A percentile compares a stretch with the other conserved stretches of the same genome.
Evolutionary conservation across 345 rosid species (phyloP).

Genomic region (Eutrema japonicum): DNA sequence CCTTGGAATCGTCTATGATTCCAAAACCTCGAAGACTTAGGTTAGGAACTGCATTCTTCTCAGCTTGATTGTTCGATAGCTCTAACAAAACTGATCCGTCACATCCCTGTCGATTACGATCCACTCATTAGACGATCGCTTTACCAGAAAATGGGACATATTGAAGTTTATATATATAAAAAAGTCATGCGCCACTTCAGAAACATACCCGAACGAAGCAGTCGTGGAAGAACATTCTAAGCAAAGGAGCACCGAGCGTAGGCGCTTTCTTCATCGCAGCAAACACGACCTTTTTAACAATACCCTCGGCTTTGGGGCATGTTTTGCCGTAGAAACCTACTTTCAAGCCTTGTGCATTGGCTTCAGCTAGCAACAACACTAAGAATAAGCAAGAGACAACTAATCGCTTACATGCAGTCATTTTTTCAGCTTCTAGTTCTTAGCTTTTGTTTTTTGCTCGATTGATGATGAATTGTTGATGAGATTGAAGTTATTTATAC

Average conservation of each 20-base stretch:
- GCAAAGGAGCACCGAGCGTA: constrained; percentile 54
- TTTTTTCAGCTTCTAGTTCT: constrained; percentile 16
- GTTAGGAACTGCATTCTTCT: constrained; percentile 63
- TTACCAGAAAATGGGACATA: neutral
- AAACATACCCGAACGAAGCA: constrained; percentile 63
- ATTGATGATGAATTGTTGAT: constrained; percentile 41
- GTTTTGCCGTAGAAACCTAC: constrained; percentile 46
- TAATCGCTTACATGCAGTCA: constrained; percentile 33
- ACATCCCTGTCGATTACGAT: constrained; percentile 56
- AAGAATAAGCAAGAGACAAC: constrained; percentile 31
- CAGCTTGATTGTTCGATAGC: constrained; percentile 47
- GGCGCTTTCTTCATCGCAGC: constrained; percentile 42
- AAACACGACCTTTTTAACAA: constrained; percentile 47
- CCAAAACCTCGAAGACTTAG: constrained; percentile 54
- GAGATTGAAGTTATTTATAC: constrained; percentile 41
- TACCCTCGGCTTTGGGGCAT: constrained; percentile 50
- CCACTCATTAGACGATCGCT: constrained; percentile 12
- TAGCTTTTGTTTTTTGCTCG: constrained; percentile 22
- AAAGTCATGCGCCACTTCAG: neutral
- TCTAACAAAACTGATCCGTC: constrained; percentile 65
- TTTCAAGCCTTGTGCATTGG: constrained; percentile 35
- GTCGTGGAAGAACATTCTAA: constrained; percentile 70
- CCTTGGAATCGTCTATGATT: constrained; percentile 59
- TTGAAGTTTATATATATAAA: neutral
- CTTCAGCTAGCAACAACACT: constrained; percentile 38